Evolutionary conservation across 2,329 filamentous ascomycete species (phyloP), one percentile per base, ranked within the genome.

Genomic region (Endocalyx cinctus): DNA sequence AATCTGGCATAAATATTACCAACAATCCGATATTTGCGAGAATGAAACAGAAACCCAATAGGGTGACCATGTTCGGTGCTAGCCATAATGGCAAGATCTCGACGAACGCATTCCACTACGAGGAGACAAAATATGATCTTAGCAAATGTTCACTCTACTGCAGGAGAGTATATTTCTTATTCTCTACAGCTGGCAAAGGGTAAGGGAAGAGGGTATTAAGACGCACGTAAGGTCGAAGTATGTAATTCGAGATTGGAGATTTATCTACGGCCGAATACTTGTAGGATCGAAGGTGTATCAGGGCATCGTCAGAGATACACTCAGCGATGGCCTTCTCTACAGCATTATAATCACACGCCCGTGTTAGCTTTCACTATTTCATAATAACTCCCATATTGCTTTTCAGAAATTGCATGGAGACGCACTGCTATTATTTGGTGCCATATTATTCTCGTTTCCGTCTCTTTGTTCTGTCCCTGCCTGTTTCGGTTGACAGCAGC

Each of bases 251-350:
- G 39, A 96, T 79, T 42, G 85, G 83, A 31, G 89, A 96, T 65
- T 95, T 90, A 71, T 98, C 92, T 62, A 98, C 88, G 53, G 84
- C 87, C 50, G 88, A 94, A 65, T 98, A 98, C 59, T 96, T 94
- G 79, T 98, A 98, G 39, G 83, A 82, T 64, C 88, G 92, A 51
- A 98, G 81, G 60, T 96, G 89, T 40, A 84, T 72, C 48, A 98
- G 77, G 34, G 87, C 87, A 54, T 97, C 88, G 52, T 95, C 87
- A 17, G 89, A 94, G 48, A 97, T 69, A 62, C 83, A 84, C 62
- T 83, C 80, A 49, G 80, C 77, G 37, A 68, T 74, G 33, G 79
- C 79, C 61, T 65, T 57, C 51, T 62, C 69, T 73, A n/a, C 20
- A 8, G 8, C 8, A 23, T n/a, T n/a, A n/a, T n/a, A n/a, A n/a